Base-by-base conservation (phyloP, 495 filamentous ascomycete genomes). In the Penicillium argentinense region DNA sequence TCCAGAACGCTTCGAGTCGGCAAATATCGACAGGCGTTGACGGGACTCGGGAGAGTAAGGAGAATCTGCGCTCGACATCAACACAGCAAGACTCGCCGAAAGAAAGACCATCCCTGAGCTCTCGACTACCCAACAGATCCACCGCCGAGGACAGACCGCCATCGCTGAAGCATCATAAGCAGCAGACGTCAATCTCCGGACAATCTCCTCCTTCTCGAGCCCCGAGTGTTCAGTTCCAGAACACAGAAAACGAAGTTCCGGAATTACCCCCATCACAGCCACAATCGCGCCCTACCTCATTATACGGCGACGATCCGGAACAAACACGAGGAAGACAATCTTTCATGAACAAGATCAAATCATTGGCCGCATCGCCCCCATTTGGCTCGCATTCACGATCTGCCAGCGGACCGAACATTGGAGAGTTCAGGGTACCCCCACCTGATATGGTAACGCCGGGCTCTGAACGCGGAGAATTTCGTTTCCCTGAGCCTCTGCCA, bases 281-380 rank as follows among this genome's bases (percentile, higher is more conserved):
- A 7, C 78, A 79, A 47, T 77, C 73, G 26, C 67, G 79, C 44
- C 73, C 79, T 7, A 70, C 72, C 14, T 85, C 84, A 9, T 72
- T 79, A 63, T 75, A 79, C 14, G 74, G 72, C 38, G 77, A 78
- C 41, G 85, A 87, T 49, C 66, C 44, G 23, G 71, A 76, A 28
- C 57, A 68, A 14, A 59, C 64, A 13, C 81, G 77, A 56, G 76
- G 83, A 14, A 75, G 78, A 38, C 79, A 78, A 19, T 81, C 81
- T n/a, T 73, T 89, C 38, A 83, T 89, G 52, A 76, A 77, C 5
- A 86, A 80, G 53, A 53, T 91, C 40, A 87, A 82, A 52, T 74
- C 79, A 5, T 67, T 90, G 21, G 74, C 74, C 12, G 64, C 53
- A 18, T 62, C 69, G 1, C 61, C 71, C 4, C 51, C 64, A 5